These are phyloP conservation scores for Aspergillus viridinutans DNA, from an alignment of 2,329 filamentous ascomycete genomes.

Conservation along the genomic window DNA sequence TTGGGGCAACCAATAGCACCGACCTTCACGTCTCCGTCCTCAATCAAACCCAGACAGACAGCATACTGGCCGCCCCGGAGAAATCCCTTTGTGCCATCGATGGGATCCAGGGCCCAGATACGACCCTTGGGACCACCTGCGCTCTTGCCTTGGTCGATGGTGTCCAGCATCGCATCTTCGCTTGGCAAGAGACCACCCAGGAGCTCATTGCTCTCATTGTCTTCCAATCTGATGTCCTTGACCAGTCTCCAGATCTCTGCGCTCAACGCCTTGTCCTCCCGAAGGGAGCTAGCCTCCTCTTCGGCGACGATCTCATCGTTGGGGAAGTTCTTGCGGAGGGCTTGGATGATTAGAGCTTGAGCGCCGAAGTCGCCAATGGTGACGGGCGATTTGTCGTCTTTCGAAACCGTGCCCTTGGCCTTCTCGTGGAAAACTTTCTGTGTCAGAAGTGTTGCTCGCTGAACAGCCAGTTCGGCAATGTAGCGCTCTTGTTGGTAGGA, in stretches of 20 bases:
- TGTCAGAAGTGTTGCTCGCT: constrained; percentile 72
- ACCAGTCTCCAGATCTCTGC: constrained; percentile 83
- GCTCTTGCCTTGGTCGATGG: constrained; percentile 52
- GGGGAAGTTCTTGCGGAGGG: constrained; percentile 85
- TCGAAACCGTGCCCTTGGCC: constrained; percentile 89
- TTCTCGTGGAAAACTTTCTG: constrained; percentile 80
- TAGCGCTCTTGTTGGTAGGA: constrained; percentile 72
- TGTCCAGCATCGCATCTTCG: constrained; percentile 58
- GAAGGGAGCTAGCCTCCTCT: constrained; percentile 81
- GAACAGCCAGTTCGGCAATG: constrained; percentile 82
- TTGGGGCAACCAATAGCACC: constrained; percentile 95
- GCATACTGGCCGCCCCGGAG: constrained; percentile 94
- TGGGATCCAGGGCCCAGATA: constrained; percentile 95
- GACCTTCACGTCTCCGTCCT: constrained; percentile 89
- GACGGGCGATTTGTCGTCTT: constrained; percentile 93
- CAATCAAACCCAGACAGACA: constrained; percentile 85
- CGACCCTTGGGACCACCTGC: constrained; percentile 45
- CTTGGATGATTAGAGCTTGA: constrained; percentile 90
- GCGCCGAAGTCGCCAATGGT: constrained; percentile 98
- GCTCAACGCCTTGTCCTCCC: constrained; percentile 64
- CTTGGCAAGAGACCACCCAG: constrained; percentile 66
- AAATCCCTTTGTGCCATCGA: constrained; percentile 97
- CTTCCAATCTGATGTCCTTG: constrained; percentile 63
- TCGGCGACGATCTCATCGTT: constrained; percentile 88
- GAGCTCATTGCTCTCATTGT: constrained; percentile 59